These are phyloP conservation scores for Coffea canephora DNA, from an alignment of 257 asterid genomes.

Conservation along the genomic window DNA sequence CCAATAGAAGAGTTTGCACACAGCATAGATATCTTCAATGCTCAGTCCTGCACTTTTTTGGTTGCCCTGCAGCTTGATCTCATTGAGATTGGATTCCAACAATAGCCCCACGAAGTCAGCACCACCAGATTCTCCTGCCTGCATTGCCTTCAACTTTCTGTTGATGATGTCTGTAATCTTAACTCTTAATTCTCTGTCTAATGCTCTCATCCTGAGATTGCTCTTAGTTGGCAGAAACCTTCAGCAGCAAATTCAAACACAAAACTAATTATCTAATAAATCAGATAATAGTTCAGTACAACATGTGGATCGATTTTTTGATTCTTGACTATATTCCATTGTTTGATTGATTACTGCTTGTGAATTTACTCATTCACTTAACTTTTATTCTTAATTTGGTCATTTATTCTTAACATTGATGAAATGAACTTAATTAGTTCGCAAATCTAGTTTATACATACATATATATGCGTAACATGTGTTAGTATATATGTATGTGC, in stretches of 20 bases:
- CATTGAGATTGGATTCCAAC: slow-evolving; percentile 32
- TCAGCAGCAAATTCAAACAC: not conserved
- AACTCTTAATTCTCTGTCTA: slow-evolving; percentile 31
- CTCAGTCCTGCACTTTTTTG: slow-evolving; percentile 32
- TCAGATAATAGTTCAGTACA: too few species aligned
- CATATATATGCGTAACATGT: too few species aligned
- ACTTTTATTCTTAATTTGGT: too few species aligned
- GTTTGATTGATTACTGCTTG: too few species aligned
- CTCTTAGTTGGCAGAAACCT: slow-evolving; percentile 44
- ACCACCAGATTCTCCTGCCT: slow-evolving; percentile 21
- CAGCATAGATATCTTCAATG: slow-evolving; percentile 49
- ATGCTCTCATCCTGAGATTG: slow-evolving; percentile 37
- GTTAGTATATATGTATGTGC: too few species aligned
- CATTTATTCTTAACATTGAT: too few species aligned
- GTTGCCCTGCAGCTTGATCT: slow-evolving; percentile 33
- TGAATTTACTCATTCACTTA: too few species aligned
- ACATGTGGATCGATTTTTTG: too few species aligned
- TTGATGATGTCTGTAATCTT: slow-evolving; percentile 24
- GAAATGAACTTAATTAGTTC: too few species aligned
- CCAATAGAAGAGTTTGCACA: slow-evolving; percentile 47
- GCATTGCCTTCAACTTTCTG: slow-evolving; percentile 24
- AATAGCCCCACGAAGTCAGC: slow-evolving; percentile 38
- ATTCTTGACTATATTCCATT: too few species aligned
- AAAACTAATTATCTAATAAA: not conserved
- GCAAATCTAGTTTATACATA: too few species aligned